Evolutionary conservation across 371 early-diverging fungal genomes (phyloP), one percentile per base, ranked within the genome.

Genomic region (Mortierella sp.): DNA sequence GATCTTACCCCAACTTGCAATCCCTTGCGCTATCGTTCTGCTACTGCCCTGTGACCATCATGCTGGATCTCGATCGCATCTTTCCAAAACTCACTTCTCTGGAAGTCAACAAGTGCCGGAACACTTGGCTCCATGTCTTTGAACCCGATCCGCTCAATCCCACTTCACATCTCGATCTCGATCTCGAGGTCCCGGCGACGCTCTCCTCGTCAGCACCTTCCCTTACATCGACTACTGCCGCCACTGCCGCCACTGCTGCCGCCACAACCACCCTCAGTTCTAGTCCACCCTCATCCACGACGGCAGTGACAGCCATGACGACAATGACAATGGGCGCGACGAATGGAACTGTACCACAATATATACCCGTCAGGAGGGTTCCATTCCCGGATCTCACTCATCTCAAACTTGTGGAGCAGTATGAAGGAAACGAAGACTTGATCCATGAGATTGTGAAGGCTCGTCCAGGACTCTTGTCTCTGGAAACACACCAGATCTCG

Each of bases 41-140:
- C 21, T 53, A 65, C 24, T 64, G 71, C 34, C 58, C 65, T 6
- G 48, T 50, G 2, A 14, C 52, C 12, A 53, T 41, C 24, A 64
- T 71, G 60, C 49, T 52, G 49, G 71, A 71, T 16, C 39, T 71
- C 25, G 61, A 71, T 29, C 34, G 57, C 21, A 57, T 65, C 17
- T 71, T 71, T 34, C 65, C 71, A 10, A 39, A 49, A 0, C 31
- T 71, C 19, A 57, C 60, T 2, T 55, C 71, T 1, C 54, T 71
- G 4, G 71, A 71, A 48, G 21, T 71, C 29, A 65, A 64, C 49
- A 60, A 60, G 14, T 60, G 71, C 25, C 56, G 64, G 21, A 59
- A 51, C 57, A 48, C 50, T 45, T 71, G 71, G 65, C 55, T 65
- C 17, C 46, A 71, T 19, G 65, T 56, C 41, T 64, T 71, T 60